Evolutionary conservation across 257 asterid species (phyloP), one percentile per base, ranked within the genome.

Genomic region (Anisodus tanguticus): DNA sequence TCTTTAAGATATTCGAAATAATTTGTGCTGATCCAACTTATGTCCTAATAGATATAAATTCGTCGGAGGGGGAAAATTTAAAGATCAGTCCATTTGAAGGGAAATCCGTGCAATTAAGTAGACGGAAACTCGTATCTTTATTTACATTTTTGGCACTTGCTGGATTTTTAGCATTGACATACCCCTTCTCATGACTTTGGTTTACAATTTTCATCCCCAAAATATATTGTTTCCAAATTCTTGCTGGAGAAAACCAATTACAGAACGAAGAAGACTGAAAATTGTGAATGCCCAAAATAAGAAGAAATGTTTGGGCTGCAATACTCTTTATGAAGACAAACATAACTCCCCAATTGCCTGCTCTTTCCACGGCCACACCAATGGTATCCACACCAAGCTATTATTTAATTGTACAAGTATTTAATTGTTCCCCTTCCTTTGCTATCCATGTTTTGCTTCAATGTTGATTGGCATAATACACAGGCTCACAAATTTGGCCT

Each of bases 291-390:
- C 91, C 19, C 91, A 85, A 69, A 39, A 69, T 43, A 70, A 41
- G 82, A 93, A 88, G 90, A 90, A 81, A 71, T 93, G 97, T 81
- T 90, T 93, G 90, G 87, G 95, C 81, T 92, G 93, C 88, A 89
- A 87, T 84, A 88, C 84, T 19, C 68, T 88, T 86, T 93, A 90
- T 79, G 83, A 43, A 70, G 35, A 70, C 9, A 9, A 9, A 70
- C 16, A 70, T 41, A 70, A 70, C 2, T 70, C 53, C 53, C 77
- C 77, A 0, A 68, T 7, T 37, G 53, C 77, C 6, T 68, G 77
- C 53, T 39, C 53, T 68, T 68, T 68, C 13, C 77, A 93, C 87
- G 95, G 95, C 86, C 92, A 91, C 86, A 58, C 89, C 62, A 89
- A 89, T 72, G 95, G 97, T 91, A 37, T 7, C 39, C 5, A 37